Evolutionary conservation across 2,329 filamentous ascomycete species (phyloP), one percentile per base, ranked within the genome.

Genomic region (Xylaria sp.): DNA sequence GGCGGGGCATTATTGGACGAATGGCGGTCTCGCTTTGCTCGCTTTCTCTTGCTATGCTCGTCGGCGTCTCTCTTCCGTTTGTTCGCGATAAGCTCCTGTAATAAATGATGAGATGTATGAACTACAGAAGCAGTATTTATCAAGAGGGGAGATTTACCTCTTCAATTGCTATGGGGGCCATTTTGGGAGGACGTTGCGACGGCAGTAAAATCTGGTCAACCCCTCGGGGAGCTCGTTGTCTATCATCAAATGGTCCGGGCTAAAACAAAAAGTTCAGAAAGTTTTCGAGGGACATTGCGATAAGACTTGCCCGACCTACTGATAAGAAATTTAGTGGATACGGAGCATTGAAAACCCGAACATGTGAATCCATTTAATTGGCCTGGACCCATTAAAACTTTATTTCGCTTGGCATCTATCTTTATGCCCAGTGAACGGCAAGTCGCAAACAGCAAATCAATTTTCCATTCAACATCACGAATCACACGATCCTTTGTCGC

Each of bases 31-130:
- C 71, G 72, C 55, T 71, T 76, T 58, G 73, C 69, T 66, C 78
- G 77, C 44, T 76, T 69, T 50, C 71, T 72, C 46, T 69, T 69
- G 44, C 73, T 72, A 50, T 69, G 66, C 48, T 80, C 78, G 52
- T 70, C 71, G 37, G 69, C 59, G 43, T 79, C 77, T 60, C 76
- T 67, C 69, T 81, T 81, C 41, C 78, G 72, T 67, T 81, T 81
- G 60, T 75, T 78, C 43, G 67, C 70, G 54, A 67, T 69, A 56
- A 71, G 69, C 40, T 75, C 70, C 66, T 71, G 45, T 19, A 45
- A 24, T 16, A 6, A 19, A 41, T 24, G 43, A 56, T 65, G 41
- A 64, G 57, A 54, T 39, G 38, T 18, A 39, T 50, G 16, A 7
- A 50, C n/a, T 6, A 18, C 17, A 42, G 16, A 29, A 18, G 9